These are phyloP conservation scores for Diversispora epigaea DNA, from an alignment of 192 early-diverging fungal genomes.

Conservation along the genomic window DNA sequence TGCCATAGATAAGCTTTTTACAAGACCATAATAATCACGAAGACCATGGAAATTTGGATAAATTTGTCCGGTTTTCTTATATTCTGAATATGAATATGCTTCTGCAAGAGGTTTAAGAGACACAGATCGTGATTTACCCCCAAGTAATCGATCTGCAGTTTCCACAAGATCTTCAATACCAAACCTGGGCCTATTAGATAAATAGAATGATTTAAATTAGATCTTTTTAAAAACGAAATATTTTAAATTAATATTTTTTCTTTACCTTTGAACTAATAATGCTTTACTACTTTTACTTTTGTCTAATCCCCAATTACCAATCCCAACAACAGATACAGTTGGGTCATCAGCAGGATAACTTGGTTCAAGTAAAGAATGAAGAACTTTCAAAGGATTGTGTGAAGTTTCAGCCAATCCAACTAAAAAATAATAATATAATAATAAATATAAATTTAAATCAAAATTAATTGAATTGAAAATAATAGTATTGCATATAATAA, in stretches of 20 bases:
- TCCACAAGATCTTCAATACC: not conserved
- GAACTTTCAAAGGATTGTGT: slow-evolving; percentile 28
- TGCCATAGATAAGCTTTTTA: not conserved
- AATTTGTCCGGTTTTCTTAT: not conserved
- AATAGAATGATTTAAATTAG: too few species aligned
- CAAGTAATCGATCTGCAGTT: not conserved
- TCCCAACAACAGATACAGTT: not conserved
- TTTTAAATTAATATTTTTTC: not conserved
- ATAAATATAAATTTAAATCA: not conserved
- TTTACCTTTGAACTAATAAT: slow-evolving; percentile 7
- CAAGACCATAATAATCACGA: slow-evolving; percentile 17
- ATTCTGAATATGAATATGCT: not conserved
- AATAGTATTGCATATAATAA: not conserved
- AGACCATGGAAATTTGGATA: slow-evolving; percentile 28
- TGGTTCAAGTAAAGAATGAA: slow-evolving; percentile 26
- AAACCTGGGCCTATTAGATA: not conserved
- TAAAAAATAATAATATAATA: too few species aligned
- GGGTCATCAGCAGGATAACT: not conserved
- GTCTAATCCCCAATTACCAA: not conserved
- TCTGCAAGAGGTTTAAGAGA: not conserved
- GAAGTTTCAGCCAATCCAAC: slow-evolving; percentile 25
- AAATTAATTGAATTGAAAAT: not conserved
- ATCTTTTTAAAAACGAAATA: too few species aligned
- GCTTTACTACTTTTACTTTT: slow-evolving; percentile 1
- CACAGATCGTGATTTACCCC: not conserved